Conservation (phyloP, 306 rosid genomes). For the Cucumis melo region DNA sequence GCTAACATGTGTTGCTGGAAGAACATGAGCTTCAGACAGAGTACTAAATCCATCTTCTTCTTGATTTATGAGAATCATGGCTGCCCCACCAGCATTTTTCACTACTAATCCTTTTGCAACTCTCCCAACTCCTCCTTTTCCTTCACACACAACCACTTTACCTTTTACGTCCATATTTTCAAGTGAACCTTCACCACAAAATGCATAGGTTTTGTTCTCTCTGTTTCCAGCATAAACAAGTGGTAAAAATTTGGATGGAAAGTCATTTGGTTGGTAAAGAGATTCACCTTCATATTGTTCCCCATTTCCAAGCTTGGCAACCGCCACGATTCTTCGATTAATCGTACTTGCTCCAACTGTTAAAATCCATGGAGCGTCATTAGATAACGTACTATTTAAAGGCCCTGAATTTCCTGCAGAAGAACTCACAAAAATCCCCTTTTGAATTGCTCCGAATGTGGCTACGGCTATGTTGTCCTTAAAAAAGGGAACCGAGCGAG, state of each 20-base stretch:
- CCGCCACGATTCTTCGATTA: slow-evolving; percentile 36
- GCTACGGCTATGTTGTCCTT: slow-evolving; percentile 40
- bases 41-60: neutral
- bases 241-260: neutral
- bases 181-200: neutral
- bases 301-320: slow-evolving; percentile 31
- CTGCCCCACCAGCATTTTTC: slow-evolving; percentile 1
- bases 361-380: slow-evolving; percentile 65
- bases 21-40: slow-evolving; percentile 1
- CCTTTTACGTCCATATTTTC: neutral
- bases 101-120: neutral
- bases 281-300: neutral
- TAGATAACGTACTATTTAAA: slow-evolving; percentile 10
- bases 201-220: neutral
- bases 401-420: slow-evolving; percentile 63
- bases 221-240: neutral
- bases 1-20: neutral
- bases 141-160: neutral
- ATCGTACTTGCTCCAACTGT: slow-evolving; percentile 30
- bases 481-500: slow-evolving; percentile 23
- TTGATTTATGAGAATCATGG: neutral
- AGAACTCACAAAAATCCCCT: slow-evolving; percentile 56
- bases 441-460: slow-evolving; percentile 45
- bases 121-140: neutral
- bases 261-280: neutral